Evolutionary conservation across 2,329 filamentous ascomycete species (phyloP), one percentile per base, ranked within the genome.

Genomic region (Aureobasidium sp.): DNA sequence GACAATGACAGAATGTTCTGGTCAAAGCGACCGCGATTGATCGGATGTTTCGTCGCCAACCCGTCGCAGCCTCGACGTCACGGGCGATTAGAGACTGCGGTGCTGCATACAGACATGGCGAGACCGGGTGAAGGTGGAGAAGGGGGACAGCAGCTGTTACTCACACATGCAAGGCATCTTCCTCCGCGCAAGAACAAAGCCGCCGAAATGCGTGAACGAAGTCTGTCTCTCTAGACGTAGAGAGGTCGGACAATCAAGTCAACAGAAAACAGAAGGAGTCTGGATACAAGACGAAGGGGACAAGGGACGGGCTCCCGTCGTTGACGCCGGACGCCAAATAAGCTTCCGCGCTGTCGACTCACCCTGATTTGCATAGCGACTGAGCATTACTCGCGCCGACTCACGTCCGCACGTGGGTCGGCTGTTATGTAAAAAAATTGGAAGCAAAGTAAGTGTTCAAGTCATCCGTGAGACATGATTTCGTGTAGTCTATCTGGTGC

Each of bases 121-220:
- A 48, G 42, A 29, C 32, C 32, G 42, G 6, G 32, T 27, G 20
- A 26, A 34, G 36, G 2, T 20, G 56, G 15, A 50, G 36, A 17
- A 13, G 23, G 34, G 13, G 34, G 10, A 62, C 29, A 55, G 27
- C n/a, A 17, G n/a, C 29, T 23, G 47, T 27, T 37, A 62, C 60
- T 62, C 34, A 62, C 60, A 42, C 60, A 62, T 62, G 29, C 60
- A 62, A 60, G 39, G 51, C 60, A 62, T 62, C 41, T 42, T 42
- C 20, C 42, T 12, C 23, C 29, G 32, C 37, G 13, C n/a, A 51
- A 15, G 27, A 46, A 47, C 53, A 46, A 12, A 46, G 20, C 42
- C 32, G 26, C 55, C 55, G 27, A 42, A 44, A 27, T 56, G 52
- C 23, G 27, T 39, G 29, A 12, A 29, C n/a, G 41, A 26, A 26